Evolutionary conservation across 169 alveolate species (phyloP).

Genomic region (Prorocentrum cordatum): DNA sequence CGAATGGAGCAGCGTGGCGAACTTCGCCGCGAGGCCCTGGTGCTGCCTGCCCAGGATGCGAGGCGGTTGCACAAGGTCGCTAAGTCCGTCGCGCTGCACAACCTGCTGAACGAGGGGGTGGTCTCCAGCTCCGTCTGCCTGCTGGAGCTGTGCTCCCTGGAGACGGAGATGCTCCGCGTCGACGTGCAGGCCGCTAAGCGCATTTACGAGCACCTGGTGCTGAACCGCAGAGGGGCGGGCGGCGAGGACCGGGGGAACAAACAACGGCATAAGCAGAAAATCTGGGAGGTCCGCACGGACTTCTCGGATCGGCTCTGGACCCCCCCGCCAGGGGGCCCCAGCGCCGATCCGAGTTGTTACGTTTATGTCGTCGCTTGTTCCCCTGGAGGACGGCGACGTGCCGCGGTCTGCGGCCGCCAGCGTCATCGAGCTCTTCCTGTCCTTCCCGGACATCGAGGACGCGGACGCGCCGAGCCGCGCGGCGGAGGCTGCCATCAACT

Average conservation of each 20-base stretch:
- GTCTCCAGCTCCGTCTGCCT: conserved; percentile 71
- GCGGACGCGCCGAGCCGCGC: conserved; percentile 24
- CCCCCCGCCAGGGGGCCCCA: too few relatives aligned
- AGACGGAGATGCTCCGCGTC: conserved; percentile 73
- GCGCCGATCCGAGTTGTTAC: too few relatives aligned
- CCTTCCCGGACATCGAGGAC: conserved; percentile 45
- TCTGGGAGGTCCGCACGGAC: too few relatives aligned
- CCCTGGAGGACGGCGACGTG: neutral
- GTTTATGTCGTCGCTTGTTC: too few relatives aligned
- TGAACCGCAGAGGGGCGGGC: too few relatives aligned
- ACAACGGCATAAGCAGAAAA: too few relatives aligned
- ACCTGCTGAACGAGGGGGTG: conserved; percentile 73
- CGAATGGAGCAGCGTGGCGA: neutral
- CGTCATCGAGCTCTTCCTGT: conserved; percentile 59
- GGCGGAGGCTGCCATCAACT: conserved; percentile 48
- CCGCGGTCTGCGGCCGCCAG: conserved; percentile 31
- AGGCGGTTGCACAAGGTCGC: conserved; percentile 71
- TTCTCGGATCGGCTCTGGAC: too few relatives aligned
- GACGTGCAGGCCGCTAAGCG: conserved; percentile 74
- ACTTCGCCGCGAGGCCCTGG: too few relatives aligned
- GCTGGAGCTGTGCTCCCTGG: conserved; percentile 74
- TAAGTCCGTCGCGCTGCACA: conserved; percentile 72
- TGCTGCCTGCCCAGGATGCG: conserved; percentile 13
- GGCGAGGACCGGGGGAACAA: too few relatives aligned
- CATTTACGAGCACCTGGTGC: neutral